Conservation (phyloP, 768 basidiomycete genomes). For the Zangia roseola region DNA sequence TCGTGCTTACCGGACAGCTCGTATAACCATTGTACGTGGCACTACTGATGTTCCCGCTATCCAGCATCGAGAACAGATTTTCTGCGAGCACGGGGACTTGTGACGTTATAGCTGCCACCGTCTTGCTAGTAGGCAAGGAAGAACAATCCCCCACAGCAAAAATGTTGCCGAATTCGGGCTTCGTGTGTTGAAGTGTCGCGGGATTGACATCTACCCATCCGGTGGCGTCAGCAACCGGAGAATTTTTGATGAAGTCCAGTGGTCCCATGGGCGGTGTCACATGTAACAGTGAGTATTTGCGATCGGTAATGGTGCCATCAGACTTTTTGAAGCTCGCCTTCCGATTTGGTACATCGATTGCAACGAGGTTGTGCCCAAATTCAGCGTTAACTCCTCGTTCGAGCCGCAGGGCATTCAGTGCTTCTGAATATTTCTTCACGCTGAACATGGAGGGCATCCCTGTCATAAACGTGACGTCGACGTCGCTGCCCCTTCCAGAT, state of each 20-base stretch:
- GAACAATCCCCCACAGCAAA: slow-evolving; percentile 94
- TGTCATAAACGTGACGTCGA: slow-evolving; percentile 77
- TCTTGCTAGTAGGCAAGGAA: slow-evolving; percentile 92
- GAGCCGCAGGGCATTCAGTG: slow-evolving; percentile 71
- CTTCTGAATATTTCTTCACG: slow-evolving; percentile 94
- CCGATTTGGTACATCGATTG: slow-evolving; percentile 67
- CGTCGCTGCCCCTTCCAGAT: slow-evolving; percentile 55
- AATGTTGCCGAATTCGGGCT: slow-evolving; percentile 76
- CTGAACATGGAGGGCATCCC: slow-evolving; percentile 96
- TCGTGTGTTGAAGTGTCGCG: slow-evolving; percentile 78
- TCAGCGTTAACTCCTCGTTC: slow-evolving; percentile 77
- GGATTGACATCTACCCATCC: slow-evolving; percentile 92
- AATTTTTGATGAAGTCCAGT: slow-evolving; percentile 72
- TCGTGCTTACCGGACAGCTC: slow-evolving; percentile 70
- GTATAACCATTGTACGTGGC: slow-evolving; percentile 89
- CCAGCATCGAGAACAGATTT: slow-evolving; percentile 76
- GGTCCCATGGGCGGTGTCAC: slow-evolving; percentile 94
- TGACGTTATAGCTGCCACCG: slow-evolving; percentile 88
- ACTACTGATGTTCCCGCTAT: slow-evolving; percentile 63
- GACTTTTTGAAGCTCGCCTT: slow-evolving; percentile 83
- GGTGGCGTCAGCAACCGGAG: slow-evolving; percentile 72
- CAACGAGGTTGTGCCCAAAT: slow-evolving; percentile 81
- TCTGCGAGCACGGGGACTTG: slow-evolving; percentile 91
- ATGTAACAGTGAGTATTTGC: slow-evolving; percentile 82
- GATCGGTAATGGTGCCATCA: slow-evolving; percentile 66